Conservation (phyloP, 1,139 yeast genomes). For the Eremothecium coryli region DNA sequence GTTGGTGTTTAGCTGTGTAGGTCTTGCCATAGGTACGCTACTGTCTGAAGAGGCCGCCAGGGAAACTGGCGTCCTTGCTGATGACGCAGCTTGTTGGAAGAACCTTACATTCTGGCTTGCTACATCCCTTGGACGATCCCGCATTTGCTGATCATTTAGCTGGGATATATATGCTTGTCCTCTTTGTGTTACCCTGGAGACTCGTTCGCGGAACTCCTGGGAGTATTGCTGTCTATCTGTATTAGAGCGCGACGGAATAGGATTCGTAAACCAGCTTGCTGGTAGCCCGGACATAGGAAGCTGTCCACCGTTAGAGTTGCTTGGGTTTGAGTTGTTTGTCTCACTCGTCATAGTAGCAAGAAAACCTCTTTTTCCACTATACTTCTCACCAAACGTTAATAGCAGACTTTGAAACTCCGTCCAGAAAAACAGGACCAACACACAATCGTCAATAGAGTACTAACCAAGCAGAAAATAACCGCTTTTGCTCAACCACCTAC, state of each 20-base stretch:
- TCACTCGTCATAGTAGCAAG: constrained; percentile 1
- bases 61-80: not conserved
- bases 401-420: too few relatives aligned
- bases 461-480: too few relatives aligned
- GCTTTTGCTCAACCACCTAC: too few relatives aligned
- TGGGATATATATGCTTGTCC: constrained; percentile 10
- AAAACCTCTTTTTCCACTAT: too few relatives aligned
- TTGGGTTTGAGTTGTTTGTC: constrained; percentile 5
- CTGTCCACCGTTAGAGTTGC: constrained; percentile 1
- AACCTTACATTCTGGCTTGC: constrained; percentile 2
- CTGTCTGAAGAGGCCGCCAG: constrained; percentile 1
- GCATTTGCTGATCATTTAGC: not conserved
- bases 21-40: not conserved
- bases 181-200: constrained; percentile 16
- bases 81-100: constrained; percentile 2
- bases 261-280: constrained; percentile 18
- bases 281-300: constrained; percentile 13
- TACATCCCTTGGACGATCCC: constrained; percentile 3
- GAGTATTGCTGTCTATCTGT: constrained; percentile 13
- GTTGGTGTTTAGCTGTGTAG: not conserved
- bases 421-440: too few relatives aligned
- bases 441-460: too few relatives aligned
- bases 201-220: constrained; percentile 17
- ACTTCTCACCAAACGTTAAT: too few relatives aligned
- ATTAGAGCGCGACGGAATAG: constrained; percentile 14